Conservation (phyloP, 352 stramenopile species). For the Phytopythium mirpurense region DNA sequence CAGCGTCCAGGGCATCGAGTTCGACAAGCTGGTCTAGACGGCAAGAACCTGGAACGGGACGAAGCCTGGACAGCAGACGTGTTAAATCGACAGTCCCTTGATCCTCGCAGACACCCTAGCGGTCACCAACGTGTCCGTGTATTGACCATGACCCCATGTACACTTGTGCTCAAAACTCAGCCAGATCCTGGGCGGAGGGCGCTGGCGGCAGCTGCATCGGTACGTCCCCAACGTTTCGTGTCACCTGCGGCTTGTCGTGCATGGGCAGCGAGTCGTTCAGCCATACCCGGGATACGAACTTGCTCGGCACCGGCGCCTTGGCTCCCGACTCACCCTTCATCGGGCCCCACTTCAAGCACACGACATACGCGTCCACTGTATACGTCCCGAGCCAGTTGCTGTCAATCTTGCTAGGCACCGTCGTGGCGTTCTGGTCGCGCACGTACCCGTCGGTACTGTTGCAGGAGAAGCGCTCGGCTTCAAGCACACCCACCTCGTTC, state of each 20-base stretch:
- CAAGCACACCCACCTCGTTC: slow-evolving; percentile 25
- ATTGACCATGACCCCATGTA: neutral
- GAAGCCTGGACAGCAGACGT: neutral
- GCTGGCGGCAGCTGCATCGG: slow-evolving; percentile 1
- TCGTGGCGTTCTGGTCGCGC: slow-evolving; percentile 21
- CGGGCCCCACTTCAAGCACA: slow-evolving; percentile 31
- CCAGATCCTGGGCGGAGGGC: neutral
- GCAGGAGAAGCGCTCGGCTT: slow-evolving; percentile 21
- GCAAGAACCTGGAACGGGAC: neutral
- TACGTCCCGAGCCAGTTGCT: slow-evolving; percentile 25
- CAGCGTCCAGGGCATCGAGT: slow-evolving; percentile 77
- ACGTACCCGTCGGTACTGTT: slow-evolving; percentile 14
- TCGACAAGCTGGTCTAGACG: slow-evolving; percentile 73
- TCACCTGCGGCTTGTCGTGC: slow-evolving; percentile 23
- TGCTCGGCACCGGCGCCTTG: slow-evolving; percentile 7
- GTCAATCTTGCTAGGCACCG: slow-evolving; percentile 30
- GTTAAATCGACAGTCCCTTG: no score
- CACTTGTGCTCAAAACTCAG: neutral
- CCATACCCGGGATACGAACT: slow-evolving; percentile 37
- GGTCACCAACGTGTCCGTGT: neutral
- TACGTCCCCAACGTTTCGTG: slow-evolving; percentile 6
- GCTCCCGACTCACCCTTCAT: slow-evolving; percentile 8
- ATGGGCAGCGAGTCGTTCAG: slow-evolving; percentile 31
- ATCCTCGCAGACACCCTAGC: neutral
- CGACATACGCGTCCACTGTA: slow-evolving; percentile 22